phyloP scores from a whole-genome alignment of 2,329 filamentous ascomycete genomes.

The Talaromyces sp. region DNA sequence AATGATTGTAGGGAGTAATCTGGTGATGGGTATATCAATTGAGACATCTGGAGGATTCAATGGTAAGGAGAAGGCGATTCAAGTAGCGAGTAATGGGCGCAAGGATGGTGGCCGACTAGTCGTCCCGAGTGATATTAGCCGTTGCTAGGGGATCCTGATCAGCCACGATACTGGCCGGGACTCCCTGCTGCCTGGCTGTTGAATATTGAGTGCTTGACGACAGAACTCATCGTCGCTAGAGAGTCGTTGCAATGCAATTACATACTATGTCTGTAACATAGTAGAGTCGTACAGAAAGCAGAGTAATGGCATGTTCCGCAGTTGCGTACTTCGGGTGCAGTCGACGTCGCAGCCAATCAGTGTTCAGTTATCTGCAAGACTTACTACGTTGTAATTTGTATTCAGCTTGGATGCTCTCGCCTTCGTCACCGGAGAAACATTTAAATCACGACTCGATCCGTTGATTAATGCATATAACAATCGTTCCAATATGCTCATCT shows the following conservation, averaged over 20 bases:
- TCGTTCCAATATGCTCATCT: background rate
- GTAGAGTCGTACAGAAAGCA: background rate
- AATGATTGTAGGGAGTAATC: background rate
- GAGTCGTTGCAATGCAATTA: background rate
- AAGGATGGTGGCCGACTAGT: slow-evolving; percentile 7
- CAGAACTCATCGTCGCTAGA: background rate
- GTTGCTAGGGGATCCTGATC: slow-evolving; percentile 13
- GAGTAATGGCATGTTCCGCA: background rate
- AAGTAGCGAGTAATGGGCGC: background rate
- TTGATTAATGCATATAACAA: background rate
- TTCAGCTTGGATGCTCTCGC: background rate
- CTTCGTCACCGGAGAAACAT: background rate
- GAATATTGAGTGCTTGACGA: background rate
- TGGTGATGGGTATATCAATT: background rate
- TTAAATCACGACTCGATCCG: background rate
- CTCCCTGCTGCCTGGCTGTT: background rate
- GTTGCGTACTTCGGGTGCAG: background rate
- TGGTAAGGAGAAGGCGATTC: background rate
- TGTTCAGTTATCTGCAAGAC: background rate
- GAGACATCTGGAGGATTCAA: background rate
- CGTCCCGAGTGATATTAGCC: background rate
- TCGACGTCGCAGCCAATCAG: slow-evolving; percentile 3
- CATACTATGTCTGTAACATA: background rate
- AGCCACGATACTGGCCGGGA: background rate
- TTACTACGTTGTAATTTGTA: background rate